Base-by-base conservation (phyloP, 2,329 filamentous ascomycete species). In the Microdochium trichocladiopsis region DNA sequence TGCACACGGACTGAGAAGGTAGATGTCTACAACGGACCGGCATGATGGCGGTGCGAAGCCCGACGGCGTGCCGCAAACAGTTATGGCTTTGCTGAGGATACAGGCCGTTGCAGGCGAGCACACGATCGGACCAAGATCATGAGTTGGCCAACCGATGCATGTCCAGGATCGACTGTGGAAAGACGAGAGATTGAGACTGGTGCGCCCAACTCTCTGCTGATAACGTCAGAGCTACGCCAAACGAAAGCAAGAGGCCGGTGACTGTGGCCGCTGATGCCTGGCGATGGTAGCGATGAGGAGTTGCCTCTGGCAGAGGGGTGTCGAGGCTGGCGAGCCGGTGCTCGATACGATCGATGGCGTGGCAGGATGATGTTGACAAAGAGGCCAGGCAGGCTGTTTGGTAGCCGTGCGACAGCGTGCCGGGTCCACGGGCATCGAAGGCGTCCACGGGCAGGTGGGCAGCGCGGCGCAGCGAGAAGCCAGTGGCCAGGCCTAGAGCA, bases 11-110 rank as follows among this genome's bases (percentile, higher is more conserved):
- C 48, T 47, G 23, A 22, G 49, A 43, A 23, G 3, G 14, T n/a
- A n/a, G 2, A n/a, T 28, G 47, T 22, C 50, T 33, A 48, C 56
- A 50, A 67, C 69, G 57, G 55, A 72, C 70, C 60, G 69, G 68
- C 70, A 72, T 72, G 31, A 56, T 70, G 61, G 21, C 41, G 18
- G 12, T 22, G 41, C 14, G 28, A 22, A 11, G 41, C 41, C 3
- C 6, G 22, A 21, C 41, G 41, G 11, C 18, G 41, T 16, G 21
- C 5, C 18, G 10, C 18, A 8, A 18, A 22, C 5, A 18, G 5
- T 21, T 45, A 18, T 22, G 21, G 41, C 10, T 22, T 22, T 16
- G 18, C 4, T 45, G 12, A 45, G 6, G 18, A 45, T 45, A 18
- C 16, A 45, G 18, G 41, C 41, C 41, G 41, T 8, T 3, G 36